Base-by-base conservation (phyloP, 495 filamentous ascomycete genomes). In the Echria macrotheca region DNA sequence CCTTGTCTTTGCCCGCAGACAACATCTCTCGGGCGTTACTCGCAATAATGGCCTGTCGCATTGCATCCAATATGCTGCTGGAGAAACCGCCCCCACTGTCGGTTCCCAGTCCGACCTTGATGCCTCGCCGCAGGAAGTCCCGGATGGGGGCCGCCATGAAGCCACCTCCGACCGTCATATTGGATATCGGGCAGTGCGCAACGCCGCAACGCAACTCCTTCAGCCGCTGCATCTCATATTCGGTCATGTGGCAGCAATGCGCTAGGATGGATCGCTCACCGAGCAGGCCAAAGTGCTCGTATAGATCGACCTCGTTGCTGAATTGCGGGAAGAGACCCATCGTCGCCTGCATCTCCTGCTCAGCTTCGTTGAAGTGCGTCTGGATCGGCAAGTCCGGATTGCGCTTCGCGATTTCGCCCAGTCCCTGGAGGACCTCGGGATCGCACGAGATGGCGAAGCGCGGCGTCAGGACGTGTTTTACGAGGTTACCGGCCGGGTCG, bases 71-170 rank as follows among this genome's bases (percentile, higher is more conserved):
- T 12, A 83, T 82, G 31, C 72, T 76, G n/a, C 64, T 66, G 4
- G 75, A 77, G 58, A 73, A 80, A 17, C 82, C 83, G n/a, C 83
- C 83, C 3, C 80, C 80, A 44, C 76, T 80, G 50, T 87, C 83
- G 0, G 83, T 85, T 0, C 83, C 83, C 14, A 86, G 59, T 0
- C 80, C 82, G 10, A 86, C 78, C 53, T 84, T 84, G 44, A 85
- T 76, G 0, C 72, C 81, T 3, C 69, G 66, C 8, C 68, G 60
- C 9, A 85, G 57, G 46, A 81, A 79, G 31, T 76, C 74, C 17
- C 80, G 69, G 1, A 83, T 62, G 0, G 79, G 79, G 3, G 81
- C 79, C 2, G 79, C 75, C 69, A 82, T 80, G 45, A 81, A 82
- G 10, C 72, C 72, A 10, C 71, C 76, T 11, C 78, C 75, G 28